A percentile compares a stretch with the other conserved stretches of the same genome.
These are phyloP conservation scores for Oryza meyeriana DNA, from an alignment of 176 grass and related monocot genomes.

Conservation along the genomic window DNA sequence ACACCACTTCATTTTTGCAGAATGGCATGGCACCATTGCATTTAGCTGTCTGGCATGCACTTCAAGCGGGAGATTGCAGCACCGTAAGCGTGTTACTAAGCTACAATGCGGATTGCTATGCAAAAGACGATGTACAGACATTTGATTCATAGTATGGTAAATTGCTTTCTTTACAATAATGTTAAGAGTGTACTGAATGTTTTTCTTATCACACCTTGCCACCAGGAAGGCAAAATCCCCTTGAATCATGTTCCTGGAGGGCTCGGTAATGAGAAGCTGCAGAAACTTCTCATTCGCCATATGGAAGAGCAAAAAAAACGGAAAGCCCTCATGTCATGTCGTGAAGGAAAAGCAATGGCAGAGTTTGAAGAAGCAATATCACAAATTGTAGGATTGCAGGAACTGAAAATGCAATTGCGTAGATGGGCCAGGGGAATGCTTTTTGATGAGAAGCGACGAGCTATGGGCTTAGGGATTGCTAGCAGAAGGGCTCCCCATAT, in stretches of 20 bases:
- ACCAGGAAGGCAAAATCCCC: conserved; percentile 82
- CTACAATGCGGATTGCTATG: conserved; percentile 77
- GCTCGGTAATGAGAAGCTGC: conserved; percentile 51
- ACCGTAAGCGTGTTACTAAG: conserved; percentile 64
- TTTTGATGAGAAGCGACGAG: conserved; percentile 92
- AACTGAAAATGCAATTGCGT: conserved; percentile 88
- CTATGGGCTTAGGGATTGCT: conserved; percentile 85
- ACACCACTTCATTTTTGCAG: conserved; percentile 44
- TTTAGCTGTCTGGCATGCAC: conserved; percentile 93
- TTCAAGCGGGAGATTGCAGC: conserved; percentile 62
- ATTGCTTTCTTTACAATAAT: conserved; percentile 23
- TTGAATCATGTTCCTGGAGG: conserved; percentile 64
- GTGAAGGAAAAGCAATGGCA: conserved; percentile 59
- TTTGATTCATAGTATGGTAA: conserved; percentile 37
- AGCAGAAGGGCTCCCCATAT: conserved; percentile 83
- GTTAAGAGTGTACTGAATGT: conserved; percentile 20
- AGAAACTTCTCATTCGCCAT: conserved; percentile 55
- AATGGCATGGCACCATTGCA: conserved; percentile 98
- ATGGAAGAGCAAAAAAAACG: conserved; percentile 82
- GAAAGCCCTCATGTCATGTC: conserved; percentile 65
- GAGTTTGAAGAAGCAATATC: conserved; percentile 93
- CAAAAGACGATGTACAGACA: conserved; percentile 83
- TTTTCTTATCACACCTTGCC: conserved; percentile 26
- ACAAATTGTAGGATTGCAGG: conserved; percentile 76
- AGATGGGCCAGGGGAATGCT: conserved; percentile 94